A percentile compares a stretch with the other conserved stretches of the same genome.
Conservation (phyloP, 169 alveolate species). For the Toxoplasma gondii region DNA sequence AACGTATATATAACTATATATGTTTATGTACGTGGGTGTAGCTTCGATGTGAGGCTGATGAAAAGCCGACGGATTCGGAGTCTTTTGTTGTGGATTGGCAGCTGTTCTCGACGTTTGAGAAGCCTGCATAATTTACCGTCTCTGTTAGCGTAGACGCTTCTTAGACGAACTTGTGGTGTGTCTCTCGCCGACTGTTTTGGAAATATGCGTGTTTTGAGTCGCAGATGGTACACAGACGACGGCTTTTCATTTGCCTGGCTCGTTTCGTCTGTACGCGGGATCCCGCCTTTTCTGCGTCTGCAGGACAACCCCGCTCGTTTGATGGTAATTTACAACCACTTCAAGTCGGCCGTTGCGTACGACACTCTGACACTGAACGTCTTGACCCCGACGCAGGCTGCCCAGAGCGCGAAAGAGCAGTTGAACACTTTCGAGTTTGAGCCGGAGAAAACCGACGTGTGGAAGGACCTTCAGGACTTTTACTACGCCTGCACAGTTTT, state of each 20-base stretch:
- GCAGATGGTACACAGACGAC: not conserved
- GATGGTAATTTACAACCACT: conserved; percentile 81
- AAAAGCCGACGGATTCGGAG: no score
- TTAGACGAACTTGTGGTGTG: no score
- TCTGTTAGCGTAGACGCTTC: no score
- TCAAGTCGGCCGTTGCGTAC: conserved; percentile 84
- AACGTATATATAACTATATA: not conserved
- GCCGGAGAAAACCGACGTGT: conserved; percentile 53
- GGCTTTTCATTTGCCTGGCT: not conserved
- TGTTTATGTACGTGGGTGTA: not conserved
- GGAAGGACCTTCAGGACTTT: conserved; percentile 69
- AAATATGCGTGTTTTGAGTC: not conserved
- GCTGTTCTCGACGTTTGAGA: no score
- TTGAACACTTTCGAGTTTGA: conserved; percentile 51
- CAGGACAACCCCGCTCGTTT: conserved; percentile 81
- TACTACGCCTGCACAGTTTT: conserved; percentile 68
- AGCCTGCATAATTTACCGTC: no score
- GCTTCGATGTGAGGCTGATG: not conserved
- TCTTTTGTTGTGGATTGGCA: no score
- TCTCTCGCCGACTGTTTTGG: not conserved
- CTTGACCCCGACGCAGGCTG: conserved; percentile 54
- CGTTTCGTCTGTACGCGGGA: not conserved
- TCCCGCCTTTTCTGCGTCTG: not conserved
- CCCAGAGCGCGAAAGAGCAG: conserved; percentile 34
- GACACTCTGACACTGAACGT: conserved; percentile 73